Conservation (phyloP, 2,329 filamentous ascomycete species). For the Ramularia endophylla region DNA sequence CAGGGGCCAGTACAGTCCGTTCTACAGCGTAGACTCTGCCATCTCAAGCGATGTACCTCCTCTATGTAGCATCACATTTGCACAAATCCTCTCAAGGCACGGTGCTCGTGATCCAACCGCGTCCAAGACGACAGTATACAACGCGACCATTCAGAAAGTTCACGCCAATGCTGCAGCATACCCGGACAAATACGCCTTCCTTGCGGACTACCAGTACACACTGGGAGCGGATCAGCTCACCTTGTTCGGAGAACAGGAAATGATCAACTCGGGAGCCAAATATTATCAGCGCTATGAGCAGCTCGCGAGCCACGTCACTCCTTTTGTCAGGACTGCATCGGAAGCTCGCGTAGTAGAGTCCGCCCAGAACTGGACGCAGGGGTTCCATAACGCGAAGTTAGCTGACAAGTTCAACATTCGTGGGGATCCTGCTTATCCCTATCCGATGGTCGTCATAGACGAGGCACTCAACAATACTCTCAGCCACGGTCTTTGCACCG, state of each 20-base stretch:
- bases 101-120: slow-evolving; percentile 75
- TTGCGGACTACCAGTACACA: slow-evolving; percentile 64
- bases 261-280: slow-evolving; percentile 67
- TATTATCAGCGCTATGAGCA: slow-evolving; percentile 68
- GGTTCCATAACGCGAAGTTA: slow-evolving; percentile 57
- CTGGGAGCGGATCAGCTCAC: slow-evolving; percentile 67
- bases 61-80: slow-evolving; percentile 72
- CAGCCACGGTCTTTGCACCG: slow-evolving; percentile 63
- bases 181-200: slow-evolving; percentile 59
- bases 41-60: slow-evolving; percentile 56
- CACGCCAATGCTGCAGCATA: slow-evolving; percentile 53
- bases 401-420: slow-evolving; percentile 33
- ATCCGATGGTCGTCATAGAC: slow-evolving; percentile 60
- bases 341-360: slow-evolving; percentile 68
- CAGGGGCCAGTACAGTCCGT: slow-evolving; percentile 76
- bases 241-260: slow-evolving; percentile 59
- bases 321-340: slow-evolving; percentile 67
- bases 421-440: slow-evolving; percentile 42
- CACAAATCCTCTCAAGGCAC: slow-evolving; percentile 74
- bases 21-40: slow-evolving; percentile 66
- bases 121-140: slow-evolving; percentile 61
- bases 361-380: slow-evolving; percentile 67
- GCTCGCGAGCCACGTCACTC: slow-evolving; percentile 53
- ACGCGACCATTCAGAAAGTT: slow-evolving; percentile 58
- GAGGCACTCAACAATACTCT: slow-evolving; percentile 80